Base-by-base conservation (phyloP, 176 grass and related monocot species). In the Eragrostis nindensis region DNA sequence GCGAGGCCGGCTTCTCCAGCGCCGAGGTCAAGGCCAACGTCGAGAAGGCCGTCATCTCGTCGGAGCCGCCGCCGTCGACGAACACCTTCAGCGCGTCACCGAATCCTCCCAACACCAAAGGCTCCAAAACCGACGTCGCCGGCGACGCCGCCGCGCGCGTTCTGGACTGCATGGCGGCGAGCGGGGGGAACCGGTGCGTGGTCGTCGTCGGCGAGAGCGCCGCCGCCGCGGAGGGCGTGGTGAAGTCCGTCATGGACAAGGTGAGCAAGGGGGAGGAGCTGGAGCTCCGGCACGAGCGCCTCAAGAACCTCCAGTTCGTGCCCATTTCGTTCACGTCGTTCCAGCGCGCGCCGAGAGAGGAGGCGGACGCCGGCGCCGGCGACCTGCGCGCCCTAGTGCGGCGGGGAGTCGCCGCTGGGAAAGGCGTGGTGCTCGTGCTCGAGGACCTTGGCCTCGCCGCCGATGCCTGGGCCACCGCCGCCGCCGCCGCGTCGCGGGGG, bases 1-100 rank as follows among this genome's bases (percentile, higher is more conserved):
- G 90, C 60, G 96, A 99, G 73, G 96, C 96, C 5, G 90, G 96
- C 40, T 99, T 95, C 87, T 93, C 84, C 5, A 93, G 96, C 84
- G 73, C 84, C 10, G 88, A 95, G 61, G 96, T 99, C 16, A 99
- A 95, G 84, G 84, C 39, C 68, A 87, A 90, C 83, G 84, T 99
- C 50, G 86, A 95, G 79, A 90, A 84, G 36, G 52, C 88, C 19
- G 75, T 64, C 8, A 22, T 5, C 24, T 74, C 82, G 11, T 27
- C 24, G 1, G 24, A 73, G 32, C 32, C 32, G 32, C 32, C 32
- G 32, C 4, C 32, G 32, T 36, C 32, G 32, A 36, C 32, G 32
- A 25, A 27, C 21, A 21, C 6, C 56, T 24, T 22, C 0, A 4
- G 57, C 24, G 12, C 11, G 26, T 75, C 77, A 11, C 22, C 53